Evolutionary conservation across 768 basidiomycete genomes (phyloP).

Genomic region (Clitopilus hobsonii): DNA sequence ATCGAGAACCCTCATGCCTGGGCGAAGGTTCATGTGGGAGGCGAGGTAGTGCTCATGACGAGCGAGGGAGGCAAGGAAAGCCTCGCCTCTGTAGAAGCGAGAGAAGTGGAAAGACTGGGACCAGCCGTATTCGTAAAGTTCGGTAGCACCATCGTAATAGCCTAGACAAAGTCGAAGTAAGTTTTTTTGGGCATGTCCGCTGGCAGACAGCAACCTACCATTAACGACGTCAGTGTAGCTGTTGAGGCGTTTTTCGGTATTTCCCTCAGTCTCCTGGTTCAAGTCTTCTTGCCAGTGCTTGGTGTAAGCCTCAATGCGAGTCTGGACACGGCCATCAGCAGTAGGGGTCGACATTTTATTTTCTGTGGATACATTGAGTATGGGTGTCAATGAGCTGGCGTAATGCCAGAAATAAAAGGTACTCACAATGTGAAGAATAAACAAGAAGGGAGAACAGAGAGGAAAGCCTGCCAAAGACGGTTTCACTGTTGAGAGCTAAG

Average conservation of each 20-base stretch:
- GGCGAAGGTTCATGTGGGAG: slow-evolving; percentile 73
- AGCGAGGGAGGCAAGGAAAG: slow-evolving; percentile 69
- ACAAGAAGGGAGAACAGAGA: background rate
- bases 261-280: slow-evolving; percentile 54
- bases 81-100: slow-evolving; percentile 92
- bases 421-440: background rate
- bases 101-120: slow-evolving; percentile 92
- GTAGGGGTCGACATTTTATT: slow-evolving; percentile 12
- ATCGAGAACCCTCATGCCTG: slow-evolving; percentile 95
- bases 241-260: slow-evolving; percentile 70
- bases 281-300: slow-evolving; percentile 90
- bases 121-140: slow-evolving; percentile 95
- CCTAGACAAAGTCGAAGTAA: slow-evolving; percentile 37
- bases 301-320: slow-evolving; percentile 81
- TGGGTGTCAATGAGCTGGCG: background rate
- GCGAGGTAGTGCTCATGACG: slow-evolving; percentile 98
- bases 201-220: slow-evolving; percentile 36
- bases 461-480: background rate
- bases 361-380: background rate
- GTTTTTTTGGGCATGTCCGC: background rate
- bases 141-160: slow-evolving; percentile 96
- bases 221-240: slow-evolving; percentile 94
- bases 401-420: background rate
- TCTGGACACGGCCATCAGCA: slow-evolving; percentile 57
- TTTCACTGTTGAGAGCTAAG: background rate